Base-by-base conservation (phyloP, 169 alveolate genomes). In the Cyclospora cayetanensis region DNA sequence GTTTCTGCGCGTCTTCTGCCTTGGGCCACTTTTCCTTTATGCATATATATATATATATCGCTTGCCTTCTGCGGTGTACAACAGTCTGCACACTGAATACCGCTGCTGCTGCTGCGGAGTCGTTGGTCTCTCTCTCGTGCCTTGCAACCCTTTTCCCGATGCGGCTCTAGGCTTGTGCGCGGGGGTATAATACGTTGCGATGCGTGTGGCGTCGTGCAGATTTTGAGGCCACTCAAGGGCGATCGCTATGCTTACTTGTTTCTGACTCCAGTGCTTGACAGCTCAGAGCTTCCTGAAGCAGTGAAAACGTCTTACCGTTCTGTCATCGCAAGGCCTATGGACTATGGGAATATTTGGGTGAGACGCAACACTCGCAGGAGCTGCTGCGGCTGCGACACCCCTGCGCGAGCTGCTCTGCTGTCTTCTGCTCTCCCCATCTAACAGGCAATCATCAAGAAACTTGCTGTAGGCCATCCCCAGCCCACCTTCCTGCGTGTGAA, bases 261-360 rank as follows among this genome's bases (percentile, higher is more conserved):
- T 41, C 52, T 82, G 5, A 76, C 89, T 4, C 93, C 93, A 2
- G 93, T 89, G 27, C 25, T 76, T 31, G 76, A 82, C 25, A 72
- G 90, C 80, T 82, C 93, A 15, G 93, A 89, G 83, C 90, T 89
- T 65, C 93, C 93, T 0, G 86, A 72, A 15, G 93, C 93, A 1
- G 93, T 89, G 74, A 89, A 89, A 72, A 68, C 27, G 42, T 72
- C 85, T 35, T 89, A 89, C 72, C 25, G 46, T 27, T 43, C 70
- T 34, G 83, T 89, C 60, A 89, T 89, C 41, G 74, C 82, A 4
- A 82, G 90, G 4, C 93, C 93, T 2, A 89, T 89, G 93, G 93
- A 89, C 72, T 89, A 89, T 90, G 83, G 90, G 84, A 89, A 89
- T 27, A 89, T 89, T 35, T 89, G 93, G 93, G 93, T 89, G 42